Evolutionary conservation across 1,284 basidiomycete species (phyloP).

Genomic region (Trametes sp.): DNA sequence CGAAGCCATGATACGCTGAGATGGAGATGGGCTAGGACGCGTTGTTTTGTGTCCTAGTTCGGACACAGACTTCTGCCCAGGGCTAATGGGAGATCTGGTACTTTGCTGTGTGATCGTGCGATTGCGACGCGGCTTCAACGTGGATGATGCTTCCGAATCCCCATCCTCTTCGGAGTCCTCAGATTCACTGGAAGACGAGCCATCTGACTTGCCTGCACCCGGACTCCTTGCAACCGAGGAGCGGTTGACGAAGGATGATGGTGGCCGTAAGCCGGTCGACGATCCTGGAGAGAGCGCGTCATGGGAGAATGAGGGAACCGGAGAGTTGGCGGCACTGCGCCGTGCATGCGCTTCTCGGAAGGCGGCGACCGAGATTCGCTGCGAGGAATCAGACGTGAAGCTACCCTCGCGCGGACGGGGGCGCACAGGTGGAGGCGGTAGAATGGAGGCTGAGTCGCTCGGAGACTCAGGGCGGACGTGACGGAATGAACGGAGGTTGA

Average conservation of each 20-base stretch:
- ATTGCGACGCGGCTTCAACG: slow-evolving; percentile 43
- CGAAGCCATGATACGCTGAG: slow-evolving; percentile 32
- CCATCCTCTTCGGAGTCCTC: slow-evolving; percentile 46
- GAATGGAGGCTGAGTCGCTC: slow-evolving; percentile 35
- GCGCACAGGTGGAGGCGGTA: slow-evolving; percentile 40
- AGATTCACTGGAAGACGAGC: slow-evolving; percentile 24
- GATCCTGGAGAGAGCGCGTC: slow-evolving; percentile 48
- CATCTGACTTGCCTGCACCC: slow-evolving; percentile 21
- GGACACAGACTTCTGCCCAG: slow-evolving; percentile 33
- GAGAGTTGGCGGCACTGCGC: slow-evolving; percentile 65
- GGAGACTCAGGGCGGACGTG: slow-evolving; percentile 56
- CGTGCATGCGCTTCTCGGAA: slow-evolving; percentile 79
- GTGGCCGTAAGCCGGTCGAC: slow-evolving; percentile 31
- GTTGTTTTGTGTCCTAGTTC: slow-evolving; percentile 41
- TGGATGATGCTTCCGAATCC: slow-evolving; percentile 47
- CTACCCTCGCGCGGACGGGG: slow-evolving; percentile 63
- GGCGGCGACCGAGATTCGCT: slow-evolving; percentile 78
- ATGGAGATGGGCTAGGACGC: slow-evolving; percentile 12
- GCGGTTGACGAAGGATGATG: slow-evolving; percentile 26
- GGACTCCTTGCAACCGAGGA: slow-evolving; percentile 26
- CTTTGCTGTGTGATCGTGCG: slow-evolving; percentile 45
- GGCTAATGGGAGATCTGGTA: slow-evolving; percentile 20
- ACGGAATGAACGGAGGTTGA: slow-evolving; percentile 74
- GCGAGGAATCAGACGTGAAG: slow-evolving; percentile 67
- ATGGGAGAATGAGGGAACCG: slow-evolving; percentile 59